A percentile compares a stretch with the other conserved stretches of the same genome.
Evolutionary conservation across 1,284 basidiomycete species (phyloP).

Genomic region (Lentinula novae-zelandiae): DNA sequence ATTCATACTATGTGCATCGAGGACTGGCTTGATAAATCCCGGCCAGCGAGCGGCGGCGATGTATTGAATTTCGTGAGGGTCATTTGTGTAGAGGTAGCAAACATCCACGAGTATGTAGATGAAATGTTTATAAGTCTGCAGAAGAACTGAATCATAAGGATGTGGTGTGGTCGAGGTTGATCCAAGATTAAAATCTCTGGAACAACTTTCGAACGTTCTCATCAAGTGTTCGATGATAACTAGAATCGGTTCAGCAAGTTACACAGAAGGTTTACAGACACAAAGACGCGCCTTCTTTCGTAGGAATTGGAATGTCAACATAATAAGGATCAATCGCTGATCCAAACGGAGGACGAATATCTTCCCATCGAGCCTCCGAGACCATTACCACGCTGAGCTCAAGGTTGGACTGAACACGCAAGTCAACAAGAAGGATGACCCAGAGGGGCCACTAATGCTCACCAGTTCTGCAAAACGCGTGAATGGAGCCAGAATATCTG

Average conservation of each 20-base stretch:
- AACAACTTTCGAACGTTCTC: not conserved
- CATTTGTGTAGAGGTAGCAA: slow-evolving; percentile 62
- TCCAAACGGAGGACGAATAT: slow-evolving; percentile 65
- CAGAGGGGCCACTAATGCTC: slow-evolving; percentile 25
- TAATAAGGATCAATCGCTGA: slow-evolving; percentile 76
- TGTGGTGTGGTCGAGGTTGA: slow-evolving; percentile 14
- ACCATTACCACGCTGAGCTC: slow-evolving; percentile 60
- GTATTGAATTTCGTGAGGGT: slow-evolving; percentile 71
- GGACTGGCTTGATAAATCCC: slow-evolving; percentile 63
- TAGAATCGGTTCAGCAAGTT: not conserved
- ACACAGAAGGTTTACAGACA: not conserved
- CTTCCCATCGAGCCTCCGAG: slow-evolving; percentile 71
- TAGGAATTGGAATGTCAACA: slow-evolving; percentile 54
- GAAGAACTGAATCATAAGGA: slow-evolving; percentile 51
- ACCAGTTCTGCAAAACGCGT: slow-evolving; percentile 76
- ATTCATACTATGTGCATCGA: slow-evolving; percentile 44
- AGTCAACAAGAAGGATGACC: not conserved
- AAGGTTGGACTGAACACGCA: slow-evolving; percentile 30
- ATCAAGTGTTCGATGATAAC: slow-evolving; percentile 4
- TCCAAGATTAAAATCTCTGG: not conserved
- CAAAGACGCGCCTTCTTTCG: slow-evolving; percentile 54
- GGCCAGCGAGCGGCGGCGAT: slow-evolving; percentile 80
- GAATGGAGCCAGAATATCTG: slow-evolving; percentile 67
- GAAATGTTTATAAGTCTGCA: slow-evolving; percentile 65
- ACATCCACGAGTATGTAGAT: slow-evolving; percentile 59